Evolutionary conservation across 495 filamentous ascomycete genomes (phyloP).

Genomic region (Podospora didyma): DNA sequence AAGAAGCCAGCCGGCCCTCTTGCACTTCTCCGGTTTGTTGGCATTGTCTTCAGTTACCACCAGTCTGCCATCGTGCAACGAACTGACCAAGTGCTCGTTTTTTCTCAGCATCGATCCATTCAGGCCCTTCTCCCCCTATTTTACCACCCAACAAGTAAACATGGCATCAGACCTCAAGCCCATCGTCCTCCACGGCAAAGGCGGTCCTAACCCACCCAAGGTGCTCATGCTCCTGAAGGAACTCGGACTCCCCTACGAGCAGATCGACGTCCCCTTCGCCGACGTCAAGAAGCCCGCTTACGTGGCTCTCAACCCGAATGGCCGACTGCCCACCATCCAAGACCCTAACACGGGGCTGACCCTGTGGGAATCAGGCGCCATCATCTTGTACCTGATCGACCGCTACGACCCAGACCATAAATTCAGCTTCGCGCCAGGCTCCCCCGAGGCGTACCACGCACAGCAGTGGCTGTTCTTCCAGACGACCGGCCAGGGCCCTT

Average conservation of each 20-base stretch:
- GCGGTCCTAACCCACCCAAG: conserved; percentile 49
- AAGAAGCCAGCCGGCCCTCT: too few species aligned
- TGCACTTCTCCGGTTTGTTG: too few species aligned
- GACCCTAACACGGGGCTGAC: conserved; percentile 65
- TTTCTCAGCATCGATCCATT: too few species aligned
- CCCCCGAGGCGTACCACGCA: conserved; percentile 46
- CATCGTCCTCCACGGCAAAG: conserved; percentile 32
- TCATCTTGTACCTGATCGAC: conserved; percentile 66
- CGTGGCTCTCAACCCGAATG: conserved; percentile 65
- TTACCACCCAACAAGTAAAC: too few species aligned
- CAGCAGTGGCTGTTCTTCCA: conserved; percentile 70
- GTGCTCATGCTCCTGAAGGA: conserved; percentile 60
- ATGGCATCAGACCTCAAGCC: conserved; percentile 22
- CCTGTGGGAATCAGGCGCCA: conserved; percentile 72
- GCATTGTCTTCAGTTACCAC: too few species aligned
- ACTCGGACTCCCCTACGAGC: conserved; percentile 55
- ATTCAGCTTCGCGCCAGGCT: conserved; percentile 49
- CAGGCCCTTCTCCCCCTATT: too few species aligned
- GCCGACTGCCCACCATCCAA: conserved; percentile 58
- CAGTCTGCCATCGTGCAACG: too few species aligned
- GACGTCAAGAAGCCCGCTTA: conserved; percentile 58
- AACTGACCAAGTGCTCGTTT: too few species aligned
- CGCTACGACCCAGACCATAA: conserved; percentile 63
- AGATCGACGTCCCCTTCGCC: conserved; percentile 33
- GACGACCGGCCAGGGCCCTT: conserved; percentile 64